phyloP scores from a whole-genome alignment of 164 flowering plant species.

The Echeveria elegans region DNA sequence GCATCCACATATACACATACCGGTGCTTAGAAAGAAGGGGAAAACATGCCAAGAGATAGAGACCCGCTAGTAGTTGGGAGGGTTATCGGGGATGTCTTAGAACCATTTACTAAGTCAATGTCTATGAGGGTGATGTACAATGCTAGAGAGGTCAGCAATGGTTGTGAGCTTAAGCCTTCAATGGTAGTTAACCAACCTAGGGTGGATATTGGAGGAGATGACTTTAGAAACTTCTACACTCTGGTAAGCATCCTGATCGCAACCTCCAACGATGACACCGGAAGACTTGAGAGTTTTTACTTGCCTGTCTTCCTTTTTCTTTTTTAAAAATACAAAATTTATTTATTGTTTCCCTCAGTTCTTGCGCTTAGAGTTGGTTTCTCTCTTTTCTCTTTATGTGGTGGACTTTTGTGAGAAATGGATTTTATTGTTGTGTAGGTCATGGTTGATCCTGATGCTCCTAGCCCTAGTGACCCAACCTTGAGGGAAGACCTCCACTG shows the following conservation, averaged over 20 bases:
- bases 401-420: no score
- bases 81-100: slow-evolving; percentile 9
- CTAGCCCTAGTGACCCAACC: slow-evolving; percentile 10
- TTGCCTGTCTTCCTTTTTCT: no score
- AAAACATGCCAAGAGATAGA: not conserved
- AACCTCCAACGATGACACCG: not conserved
- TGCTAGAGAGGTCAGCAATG: slow-evolving; percentile 9
- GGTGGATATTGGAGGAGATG: slow-evolving; percentile 9
- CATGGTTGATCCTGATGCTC: slow-evolving; percentile 11
- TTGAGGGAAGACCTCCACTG: slow-evolving; percentile 10
- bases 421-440: not conserved
- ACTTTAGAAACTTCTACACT: slow-evolving; percentile 8
- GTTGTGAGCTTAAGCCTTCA: slow-evolving; percentile 10
- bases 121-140: slow-evolving; percentile 7
- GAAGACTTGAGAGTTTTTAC: not conserved
- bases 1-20: not conserved
- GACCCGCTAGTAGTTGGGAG: slow-evolving; percentile 9
- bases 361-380: not conserved
- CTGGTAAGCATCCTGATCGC: slow-evolving; percentile 3
- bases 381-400: not conserved
- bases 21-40: no score
- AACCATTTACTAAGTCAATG: slow-evolving; percentile 9
- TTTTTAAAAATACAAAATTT: not conserved
- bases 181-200: slow-evolving; percentile 9
- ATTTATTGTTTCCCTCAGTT: not conserved